A percentile compares a stretch with the other conserved stretches of the same genome.
Evolutionary conservation across 768 basidiomycete genomes (phyloP).

Genomic region (Asterophora parasitica): DNA sequence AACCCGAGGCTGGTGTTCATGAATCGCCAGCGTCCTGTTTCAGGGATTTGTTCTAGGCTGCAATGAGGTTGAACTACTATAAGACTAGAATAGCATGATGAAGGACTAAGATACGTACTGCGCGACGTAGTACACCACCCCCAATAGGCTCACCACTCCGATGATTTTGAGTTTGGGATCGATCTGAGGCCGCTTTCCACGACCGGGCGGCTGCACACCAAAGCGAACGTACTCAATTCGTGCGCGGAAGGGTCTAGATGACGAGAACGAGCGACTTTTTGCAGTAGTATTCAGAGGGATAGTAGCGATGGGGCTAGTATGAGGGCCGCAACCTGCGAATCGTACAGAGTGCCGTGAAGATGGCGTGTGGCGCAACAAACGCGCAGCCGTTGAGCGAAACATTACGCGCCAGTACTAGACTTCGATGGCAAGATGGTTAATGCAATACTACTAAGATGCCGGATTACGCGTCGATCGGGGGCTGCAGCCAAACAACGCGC

Average conservation of each 20-base stretch:
- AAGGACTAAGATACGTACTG: conserved; percentile 22
- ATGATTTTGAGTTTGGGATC: neutral
- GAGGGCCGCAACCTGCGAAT: neutral
- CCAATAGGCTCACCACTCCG: conserved; percentile 8
- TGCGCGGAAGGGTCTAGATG: neutral
- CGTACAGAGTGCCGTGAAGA: neutral
- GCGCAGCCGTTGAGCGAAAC: conserved; percentile 2
- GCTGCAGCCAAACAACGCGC: too few species aligned
- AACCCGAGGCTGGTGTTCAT: conserved; percentile 65
- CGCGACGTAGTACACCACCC: conserved; percentile 25
- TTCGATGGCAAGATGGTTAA: too few species aligned
- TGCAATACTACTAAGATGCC: too few species aligned
- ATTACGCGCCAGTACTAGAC: neutral
- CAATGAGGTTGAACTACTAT: too few species aligned
- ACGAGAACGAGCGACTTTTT: conserved; percentile 4
- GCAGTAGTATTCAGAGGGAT: neutral
- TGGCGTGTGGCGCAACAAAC: neutral
- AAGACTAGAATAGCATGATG: too few species aligned
- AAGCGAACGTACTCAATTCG: conserved; percentile 3
- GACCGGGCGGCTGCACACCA: neutral
- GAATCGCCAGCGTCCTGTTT: conserved; percentile 86
- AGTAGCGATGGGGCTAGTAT: too few species aligned
- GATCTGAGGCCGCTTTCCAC: neutral
- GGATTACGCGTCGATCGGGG: too few species aligned
- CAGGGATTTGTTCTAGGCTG: conserved; percentile 80